Base-by-base conservation (phyloP, 495 filamentous ascomycete species). In the Xylaria palmicola region DNA sequence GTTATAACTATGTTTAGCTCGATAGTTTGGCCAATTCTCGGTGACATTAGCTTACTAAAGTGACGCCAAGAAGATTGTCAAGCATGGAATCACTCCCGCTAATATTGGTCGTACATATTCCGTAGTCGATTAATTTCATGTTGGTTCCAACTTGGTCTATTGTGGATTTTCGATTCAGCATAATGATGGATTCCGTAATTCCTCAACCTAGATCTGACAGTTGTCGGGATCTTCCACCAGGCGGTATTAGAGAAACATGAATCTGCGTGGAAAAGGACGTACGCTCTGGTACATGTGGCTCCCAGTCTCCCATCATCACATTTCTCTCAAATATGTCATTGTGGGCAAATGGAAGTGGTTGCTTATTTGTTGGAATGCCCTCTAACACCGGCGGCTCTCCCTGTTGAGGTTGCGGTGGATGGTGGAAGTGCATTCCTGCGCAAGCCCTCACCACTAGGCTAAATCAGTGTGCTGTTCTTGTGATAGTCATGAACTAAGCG, bases 61-160 rank as follows among this genome's bases (percentile, higher is more conserved):
- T 40, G 32, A 12, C 44, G 0, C 6, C 0, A 1, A 20, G 13
- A 6, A 58, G 20, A 20, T 58, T 49, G 6, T 19, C 6, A 1
- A 1, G 0, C 15, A 47, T 6, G 20, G 8, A 5, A 4, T 22
- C 13, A 0, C 8, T 22, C 0, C 12, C 12, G 26, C 8, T 2
- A 9, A 7, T 7, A 3, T 3, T n/a, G 5, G 56, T 9, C 22
- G 2, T 2, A 30, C 26, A 20, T 0, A 45, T 4, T 27, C 56
- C 56, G 36, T 26, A 59, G 22, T 59, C 56, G 22, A 59, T 59
- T 6, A 32, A 45, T 26, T 50, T 59, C 5, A 59, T n/a, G 13
- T 12, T 29, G 1, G 56, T 44, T 1, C 17, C n/a, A 22, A 59
- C 2, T 17, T 13, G 20, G 27, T 59, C 56, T 59, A 3, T 39